Evolutionary conservation across 768 basidiomycete genomes (phyloP).

Genomic region (Calvatia gigantea): DNA sequence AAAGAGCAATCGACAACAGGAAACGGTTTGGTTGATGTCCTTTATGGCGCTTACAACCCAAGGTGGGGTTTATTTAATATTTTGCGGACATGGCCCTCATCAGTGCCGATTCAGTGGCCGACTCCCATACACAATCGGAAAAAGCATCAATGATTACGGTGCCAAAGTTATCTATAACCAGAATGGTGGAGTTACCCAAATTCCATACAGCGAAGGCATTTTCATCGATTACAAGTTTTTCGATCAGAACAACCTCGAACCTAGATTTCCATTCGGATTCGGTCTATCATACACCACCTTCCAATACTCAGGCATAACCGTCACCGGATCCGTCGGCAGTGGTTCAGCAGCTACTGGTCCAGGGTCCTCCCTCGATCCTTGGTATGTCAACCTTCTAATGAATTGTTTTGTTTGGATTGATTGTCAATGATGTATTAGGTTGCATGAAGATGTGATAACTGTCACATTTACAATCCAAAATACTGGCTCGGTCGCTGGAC

Average conservation of each 20-base stretch:
- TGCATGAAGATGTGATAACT: conserved; percentile 49
- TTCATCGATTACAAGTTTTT: conserved; percentile 60
- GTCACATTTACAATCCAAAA: conserved; percentile 52
- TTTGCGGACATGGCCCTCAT: no score
- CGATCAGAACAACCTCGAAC: conserved; percentile 41
- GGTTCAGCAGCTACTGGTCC: conserved; percentile 41
- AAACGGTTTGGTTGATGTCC: conserved; percentile 52
- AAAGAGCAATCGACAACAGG: conserved; percentile 28
- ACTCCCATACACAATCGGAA: conserved; percentile 52
- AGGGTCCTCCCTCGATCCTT: conserved; percentile 50
- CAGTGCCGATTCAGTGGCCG: conserved; percentile 30
- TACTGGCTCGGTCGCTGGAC: conserved; percentile 48
- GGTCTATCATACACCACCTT: conserved; percentile 58
- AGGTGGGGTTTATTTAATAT: conserved; percentile 29
- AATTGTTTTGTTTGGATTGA: not conserved
- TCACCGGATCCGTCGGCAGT: conserved; percentile 37
- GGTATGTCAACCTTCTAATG: conserved; percentile 25
- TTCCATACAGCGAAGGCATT: conserved; percentile 57
- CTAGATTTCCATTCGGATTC: conserved; percentile 51
- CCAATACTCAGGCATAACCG: conserved; percentile 40
- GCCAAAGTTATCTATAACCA: conserved; percentile 43
- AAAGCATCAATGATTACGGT: conserved; percentile 50
- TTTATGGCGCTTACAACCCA: conserved; percentile 60
- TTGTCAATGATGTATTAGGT: conserved; percentile 26
- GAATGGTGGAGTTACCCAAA: conserved; percentile 35